Percentiles rank a stretch among this genome's conserved stretches.
Evolutionary conservation across 1,284 basidiomycete species (phyloP).

Genomic region (Puccinia polysora): DNA sequence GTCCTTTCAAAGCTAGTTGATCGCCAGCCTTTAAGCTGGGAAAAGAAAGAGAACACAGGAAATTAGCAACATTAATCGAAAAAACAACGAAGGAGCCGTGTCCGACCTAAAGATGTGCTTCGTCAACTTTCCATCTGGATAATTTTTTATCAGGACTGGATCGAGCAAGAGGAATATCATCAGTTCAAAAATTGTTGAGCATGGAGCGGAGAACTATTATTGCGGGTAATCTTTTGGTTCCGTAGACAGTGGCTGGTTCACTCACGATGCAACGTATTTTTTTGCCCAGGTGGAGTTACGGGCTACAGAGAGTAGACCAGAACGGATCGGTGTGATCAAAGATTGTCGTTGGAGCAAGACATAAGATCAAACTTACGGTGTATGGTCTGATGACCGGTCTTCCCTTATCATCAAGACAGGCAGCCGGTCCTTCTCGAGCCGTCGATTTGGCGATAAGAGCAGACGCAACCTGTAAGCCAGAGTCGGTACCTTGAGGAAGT

Average conservation of each 20-base stretch:
- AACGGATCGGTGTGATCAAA: constrained; percentile 16
- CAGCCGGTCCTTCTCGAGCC: constrained; percentile 55
- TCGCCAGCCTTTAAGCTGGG: constrained; percentile 67
- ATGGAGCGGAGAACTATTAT: too few relatives aligned
- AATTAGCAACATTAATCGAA: neutral
- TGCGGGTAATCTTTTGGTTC: too few relatives aligned
- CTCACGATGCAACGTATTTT: constrained; percentile 55
- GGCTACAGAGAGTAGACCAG: constrained; percentile 1
- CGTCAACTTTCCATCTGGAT: constrained; percentile 52
- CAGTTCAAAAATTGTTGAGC: too few relatives aligned
- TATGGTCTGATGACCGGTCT: constrained; percentile 74
- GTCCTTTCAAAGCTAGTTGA: constrained; percentile 74
- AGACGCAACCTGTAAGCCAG: constrained; percentile 67
- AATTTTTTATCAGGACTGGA: constrained; percentile 37
- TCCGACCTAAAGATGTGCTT: constrained; percentile 52
- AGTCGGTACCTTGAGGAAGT: constrained; percentile 72
- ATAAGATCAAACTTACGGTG: constrained; percentile 61
- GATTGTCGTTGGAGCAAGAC: constrained; percentile 58
- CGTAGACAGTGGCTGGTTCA: constrained; percentile 78
- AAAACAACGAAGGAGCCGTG: neutral
- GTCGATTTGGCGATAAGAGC: constrained; percentile 58
- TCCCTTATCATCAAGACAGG: constrained; percentile 64
- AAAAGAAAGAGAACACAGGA: constrained; percentile 39
- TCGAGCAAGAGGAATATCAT: neutral
- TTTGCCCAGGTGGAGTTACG: constrained; percentile 38